Percentiles rank a stretch among this genome's conserved stretches.
phyloP scores from a whole-genome alignment of 2,329 filamentous ascomycete genomes.

The Neopestalotiopsis sp. region DNA sequence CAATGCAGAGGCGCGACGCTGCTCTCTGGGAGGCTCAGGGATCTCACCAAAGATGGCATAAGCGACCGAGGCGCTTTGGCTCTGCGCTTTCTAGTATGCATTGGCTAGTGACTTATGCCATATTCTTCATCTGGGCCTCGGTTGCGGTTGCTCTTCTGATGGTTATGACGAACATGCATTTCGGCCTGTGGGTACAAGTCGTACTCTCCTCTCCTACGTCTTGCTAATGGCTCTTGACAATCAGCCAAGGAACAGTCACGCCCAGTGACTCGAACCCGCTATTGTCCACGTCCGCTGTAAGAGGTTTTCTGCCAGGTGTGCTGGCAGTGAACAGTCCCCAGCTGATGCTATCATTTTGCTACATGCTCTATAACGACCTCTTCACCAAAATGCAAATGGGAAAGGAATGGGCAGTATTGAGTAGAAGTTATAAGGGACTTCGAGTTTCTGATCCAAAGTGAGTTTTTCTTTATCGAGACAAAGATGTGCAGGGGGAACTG shows the following conservation, averaged over 20 bases:
- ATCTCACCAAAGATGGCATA: slow-evolving; percentile 5
- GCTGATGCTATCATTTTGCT: slow-evolving; percentile 44
- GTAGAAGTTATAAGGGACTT: slow-evolving; percentile 33
- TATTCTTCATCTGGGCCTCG: neutral
- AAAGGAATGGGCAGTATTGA: slow-evolving; percentile 47
- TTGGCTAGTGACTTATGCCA: neutral
- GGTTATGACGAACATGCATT: neutral
- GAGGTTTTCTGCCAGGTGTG: slow-evolving; percentile 23
- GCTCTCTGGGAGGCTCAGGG: neutral
- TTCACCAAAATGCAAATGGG: slow-evolving; percentile 48
- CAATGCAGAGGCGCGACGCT: slow-evolving; percentile 23
- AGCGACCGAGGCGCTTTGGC: neutral
- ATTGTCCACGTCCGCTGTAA: neutral
- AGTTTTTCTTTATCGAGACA: no score
- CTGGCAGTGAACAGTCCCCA: slow-evolving; percentile 45
- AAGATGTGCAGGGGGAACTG: neutral
- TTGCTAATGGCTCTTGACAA: neutral
- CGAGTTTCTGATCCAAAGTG: slow-evolving; percentile 44
- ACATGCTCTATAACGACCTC: slow-evolving; percentile 45
- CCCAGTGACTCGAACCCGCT: slow-evolving; percentile 16
- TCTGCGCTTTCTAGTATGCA: slow-evolving; percentile 17
- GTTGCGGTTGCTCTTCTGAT: neutral
- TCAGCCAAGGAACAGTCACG: neutral
- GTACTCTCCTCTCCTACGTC: neutral
- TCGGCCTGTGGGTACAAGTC: neutral